Conservation (phyloP, 768 basidiomycete genomes). For the Leucocoprinus birnbaumii region DNA sequence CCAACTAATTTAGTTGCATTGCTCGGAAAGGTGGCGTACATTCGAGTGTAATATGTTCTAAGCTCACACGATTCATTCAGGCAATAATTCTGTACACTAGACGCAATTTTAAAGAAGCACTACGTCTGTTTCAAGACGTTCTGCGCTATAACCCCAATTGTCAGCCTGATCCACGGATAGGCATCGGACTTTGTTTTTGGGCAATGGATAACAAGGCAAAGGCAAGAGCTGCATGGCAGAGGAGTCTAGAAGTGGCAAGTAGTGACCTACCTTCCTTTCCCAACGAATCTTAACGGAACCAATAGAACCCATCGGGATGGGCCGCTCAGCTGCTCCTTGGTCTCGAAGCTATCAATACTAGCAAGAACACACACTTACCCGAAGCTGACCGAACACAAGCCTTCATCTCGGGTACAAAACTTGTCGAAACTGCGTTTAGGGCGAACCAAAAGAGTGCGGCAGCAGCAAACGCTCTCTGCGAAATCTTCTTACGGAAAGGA, state of each 20-base stretch:
- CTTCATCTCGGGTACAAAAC: slow-evolving; percentile 64
- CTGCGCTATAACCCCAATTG: slow-evolving; percentile 75
- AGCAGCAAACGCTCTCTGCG: slow-evolving; percentile 81
- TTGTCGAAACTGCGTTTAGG: slow-evolving; percentile 79
- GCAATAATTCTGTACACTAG: slow-evolving; percentile 84
- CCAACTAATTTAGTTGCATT: slow-evolving; percentile 88
- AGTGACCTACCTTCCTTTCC: not conserved
- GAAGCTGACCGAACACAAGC: slow-evolving; percentile 62
- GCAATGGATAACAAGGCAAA: slow-evolving; percentile 78
- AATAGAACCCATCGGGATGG: slow-evolving; percentile 76
- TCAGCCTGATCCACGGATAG: slow-evolving; percentile 90
- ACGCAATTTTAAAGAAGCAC: slow-evolving; percentile 72
- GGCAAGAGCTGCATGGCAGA: slow-evolving; percentile 88
- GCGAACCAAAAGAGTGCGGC: slow-evolving; percentile 74
- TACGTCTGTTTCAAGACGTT: slow-evolving; percentile 85
- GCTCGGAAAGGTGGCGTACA: slow-evolving; percentile 69
- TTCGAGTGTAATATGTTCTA: not conserved
- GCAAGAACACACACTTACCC: slow-evolving; percentile 64
- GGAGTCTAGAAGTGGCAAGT: slow-evolving; percentile 80
- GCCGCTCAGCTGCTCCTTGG: slow-evolving; percentile 81
- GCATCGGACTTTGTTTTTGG: slow-evolving; percentile 94
- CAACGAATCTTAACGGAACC: slow-evolving; percentile 9
- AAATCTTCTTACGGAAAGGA: slow-evolving; percentile 73
- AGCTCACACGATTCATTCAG: slow-evolving; percentile 32
- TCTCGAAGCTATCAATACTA: slow-evolving; percentile 81